Evolutionary conservation across 768 basidiomycete genomes (phyloP).

Genomic region (Agaricus blazei): DNA sequence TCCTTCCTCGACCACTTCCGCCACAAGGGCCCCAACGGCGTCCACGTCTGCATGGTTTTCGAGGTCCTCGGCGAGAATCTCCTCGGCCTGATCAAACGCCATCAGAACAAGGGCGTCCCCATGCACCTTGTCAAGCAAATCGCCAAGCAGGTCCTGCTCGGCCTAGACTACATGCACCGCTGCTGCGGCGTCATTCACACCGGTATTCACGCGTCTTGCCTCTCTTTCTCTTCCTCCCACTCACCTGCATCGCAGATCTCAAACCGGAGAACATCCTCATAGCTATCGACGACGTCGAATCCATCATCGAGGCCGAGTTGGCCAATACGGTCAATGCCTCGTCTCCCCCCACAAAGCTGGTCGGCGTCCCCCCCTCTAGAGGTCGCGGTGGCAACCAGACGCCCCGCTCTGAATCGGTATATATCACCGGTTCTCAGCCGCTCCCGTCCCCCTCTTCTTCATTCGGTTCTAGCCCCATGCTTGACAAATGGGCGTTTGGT

Average conservation of each 20-base stretch:
- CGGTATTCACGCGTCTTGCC: constrained; percentile 33
- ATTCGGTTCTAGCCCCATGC: constrained; percentile 57
- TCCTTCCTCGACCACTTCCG: constrained; percentile 97
- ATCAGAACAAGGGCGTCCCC: constrained; percentile 97
- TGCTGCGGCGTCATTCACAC: constrained; percentile 98
- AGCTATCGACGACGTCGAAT: constrained; percentile 93
- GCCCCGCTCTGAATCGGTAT: constrained; percentile 67
- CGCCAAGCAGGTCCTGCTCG: constrained; percentile 92
- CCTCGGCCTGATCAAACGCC: constrained; percentile 92
- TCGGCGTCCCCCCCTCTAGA: constrained; percentile 90
- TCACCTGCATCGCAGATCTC: constrained; percentile 50
- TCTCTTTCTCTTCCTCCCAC: not conserved
- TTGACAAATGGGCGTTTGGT: constrained; percentile 87
- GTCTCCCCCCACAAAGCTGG: constrained; percentile 59
- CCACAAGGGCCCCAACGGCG: constrained; percentile 94
- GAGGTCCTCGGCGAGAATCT: constrained; percentile 98
- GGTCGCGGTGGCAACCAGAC: constrained; percentile 97
- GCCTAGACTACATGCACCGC: constrained; percentile 96
- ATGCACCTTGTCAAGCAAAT: constrained; percentile 92
- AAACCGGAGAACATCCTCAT: constrained; percentile 99
- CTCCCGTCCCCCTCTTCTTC: constrained; percentile 82
- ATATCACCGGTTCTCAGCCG: constrained; percentile 92
- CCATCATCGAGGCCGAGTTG: constrained; percentile 83
- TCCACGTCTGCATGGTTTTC: constrained; percentile 99
- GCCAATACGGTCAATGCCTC: constrained; percentile 42